A percentile compares a stretch with the other conserved stretches of the same genome.
phyloP scores from a whole-genome alignment of 371 early-diverging fungal species.

The Dinochytrium kinnereticum region DNA sequence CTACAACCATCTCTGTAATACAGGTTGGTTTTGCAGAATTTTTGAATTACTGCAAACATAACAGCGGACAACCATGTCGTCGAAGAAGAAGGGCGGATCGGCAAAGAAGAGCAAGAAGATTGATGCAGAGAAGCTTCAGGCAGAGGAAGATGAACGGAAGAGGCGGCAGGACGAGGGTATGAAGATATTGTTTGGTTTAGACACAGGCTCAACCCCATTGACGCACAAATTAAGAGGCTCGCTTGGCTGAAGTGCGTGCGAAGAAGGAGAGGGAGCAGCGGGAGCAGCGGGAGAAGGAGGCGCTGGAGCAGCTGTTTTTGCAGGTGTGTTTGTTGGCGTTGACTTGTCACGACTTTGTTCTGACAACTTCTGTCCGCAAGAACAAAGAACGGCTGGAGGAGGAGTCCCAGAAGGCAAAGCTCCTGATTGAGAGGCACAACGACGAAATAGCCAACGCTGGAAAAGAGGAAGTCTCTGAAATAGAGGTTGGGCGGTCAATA shows the following conservation, averaged over 20 bases:
- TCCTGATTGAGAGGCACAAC: slow-evolving; percentile 6
- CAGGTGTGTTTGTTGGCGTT: slow-evolving; percentile 32
- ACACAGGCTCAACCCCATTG: too few species aligned
- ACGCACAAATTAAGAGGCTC: slow-evolving; percentile 44
- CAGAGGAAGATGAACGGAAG: slow-evolving; percentile 36
- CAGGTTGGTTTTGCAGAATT: not conserved
- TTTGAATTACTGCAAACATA: not conserved
- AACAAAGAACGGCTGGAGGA: slow-evolving; percentile 40
- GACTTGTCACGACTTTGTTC: not conserved
- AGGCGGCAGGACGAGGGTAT: slow-evolving; percentile 29
- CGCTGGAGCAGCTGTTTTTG: slow-evolving; percentile 41
- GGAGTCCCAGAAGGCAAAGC: slow-evolving; percentile 33
- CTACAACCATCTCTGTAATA: slow-evolving; percentile 1
- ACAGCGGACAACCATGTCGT: not conserved
- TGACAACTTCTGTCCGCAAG: too few species aligned
- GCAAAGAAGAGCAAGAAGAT: slow-evolving; percentile 25
- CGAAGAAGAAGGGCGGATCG: slow-evolving; percentile 13
- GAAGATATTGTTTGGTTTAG: too few species aligned
- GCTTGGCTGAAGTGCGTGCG: slow-evolving; percentile 38
- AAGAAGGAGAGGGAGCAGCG: slow-evolving; percentile 45
- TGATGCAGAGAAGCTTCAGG: slow-evolving; percentile 27
- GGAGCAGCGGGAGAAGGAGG: slow-evolving; percentile 47
- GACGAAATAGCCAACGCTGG: slow-evolving; percentile 17
- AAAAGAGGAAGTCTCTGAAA: slow-evolving; percentile 13
- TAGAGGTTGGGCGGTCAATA: slow-evolving; percentile 4